phyloP scores from a whole-genome alignment of 768 basidiomycete genomes.

The Boletus subcaerulescens region DNA sequence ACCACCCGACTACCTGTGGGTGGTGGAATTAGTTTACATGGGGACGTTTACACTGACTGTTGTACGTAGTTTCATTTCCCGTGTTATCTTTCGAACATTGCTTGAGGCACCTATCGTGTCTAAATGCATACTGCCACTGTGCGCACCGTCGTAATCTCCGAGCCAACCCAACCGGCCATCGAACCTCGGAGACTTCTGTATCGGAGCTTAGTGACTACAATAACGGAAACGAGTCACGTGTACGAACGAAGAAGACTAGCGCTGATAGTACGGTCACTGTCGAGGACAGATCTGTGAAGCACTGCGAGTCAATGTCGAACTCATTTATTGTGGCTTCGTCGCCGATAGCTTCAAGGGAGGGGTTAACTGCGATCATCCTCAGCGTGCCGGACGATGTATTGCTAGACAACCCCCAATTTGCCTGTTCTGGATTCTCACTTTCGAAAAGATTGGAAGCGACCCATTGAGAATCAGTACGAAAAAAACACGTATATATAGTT shows the following conservation, averaged over 20 bases:
- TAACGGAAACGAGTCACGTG: background rate
- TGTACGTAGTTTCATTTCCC: slow-evolving; percentile 18
- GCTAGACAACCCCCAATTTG: background rate
- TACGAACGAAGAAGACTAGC: background rate
- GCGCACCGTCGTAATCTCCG: background rate
- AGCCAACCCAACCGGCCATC: background rate
- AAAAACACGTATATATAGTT: background rate
- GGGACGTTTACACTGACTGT: background rate
- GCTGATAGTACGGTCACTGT: no score
- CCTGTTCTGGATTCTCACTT: background rate
- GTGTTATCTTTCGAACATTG: slow-evolving; percentile 42
- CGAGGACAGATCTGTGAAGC: no score
- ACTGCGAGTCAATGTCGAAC: background rate
- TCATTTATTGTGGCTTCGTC: background rate
- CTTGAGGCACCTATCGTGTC: slow-evolving; percentile 30
- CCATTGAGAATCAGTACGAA: background rate
- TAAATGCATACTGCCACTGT: background rate
- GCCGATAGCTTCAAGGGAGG: background rate
- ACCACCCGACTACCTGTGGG: no score
- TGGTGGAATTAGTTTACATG: no score
- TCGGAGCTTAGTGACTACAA: background rate
- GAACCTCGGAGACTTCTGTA: background rate
- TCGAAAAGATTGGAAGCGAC: background rate
- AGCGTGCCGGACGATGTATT: background rate
- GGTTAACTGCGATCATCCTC: background rate